Percentiles rank a stretch among this genome's conserved stretches.
phyloP scores from a whole-genome alignment of 148 eudicot genomes.

The Spergularia bocconei region DNA sequence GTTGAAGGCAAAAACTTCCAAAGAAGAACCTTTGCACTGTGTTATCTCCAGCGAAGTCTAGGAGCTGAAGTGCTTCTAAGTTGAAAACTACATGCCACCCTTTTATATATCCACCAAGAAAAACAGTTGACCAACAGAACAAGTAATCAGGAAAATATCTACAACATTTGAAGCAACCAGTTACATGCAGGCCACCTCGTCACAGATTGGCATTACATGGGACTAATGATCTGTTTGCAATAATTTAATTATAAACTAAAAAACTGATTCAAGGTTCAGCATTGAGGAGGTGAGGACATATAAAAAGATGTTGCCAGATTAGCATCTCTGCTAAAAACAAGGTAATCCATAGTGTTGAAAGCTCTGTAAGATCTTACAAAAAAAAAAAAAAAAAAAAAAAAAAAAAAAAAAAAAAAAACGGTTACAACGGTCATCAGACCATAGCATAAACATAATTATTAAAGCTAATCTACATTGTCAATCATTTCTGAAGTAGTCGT shows the following conservation, averaged over 20 bases:
- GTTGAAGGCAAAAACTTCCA: not conserved
- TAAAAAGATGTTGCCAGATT: conserved; percentile 2
- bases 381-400: not conserved
- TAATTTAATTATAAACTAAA: not conserved
- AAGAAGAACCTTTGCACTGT: not conserved
- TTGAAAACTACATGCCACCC: not conserved
- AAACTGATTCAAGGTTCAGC: not conserved
- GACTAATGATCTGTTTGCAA: conserved; percentile 7
- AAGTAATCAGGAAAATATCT: not conserved
- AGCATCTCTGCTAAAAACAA: conserved; percentile 3
- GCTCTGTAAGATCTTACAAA: not conserved
- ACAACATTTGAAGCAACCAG: not conserved
- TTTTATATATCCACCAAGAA: conserved; percentile 11
- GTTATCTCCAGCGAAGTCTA: not conserved
- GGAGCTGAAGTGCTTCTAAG: not conserved
- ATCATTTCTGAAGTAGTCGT: conserved; percentile 1
- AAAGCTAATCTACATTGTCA: not conserved
- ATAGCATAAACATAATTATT: conserved; percentile 1
- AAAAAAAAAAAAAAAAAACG: not conserved
- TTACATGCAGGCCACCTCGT: conserved; percentile 26
- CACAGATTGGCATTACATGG: conserved; percentile 18
- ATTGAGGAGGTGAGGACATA: not conserved
- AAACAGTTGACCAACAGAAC: conserved; percentile 7
- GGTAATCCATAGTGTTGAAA: not conserved
- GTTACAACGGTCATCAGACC: not conserved